Base-by-base conservation (phyloP, 768 basidiomycete genomes). In the Austroboletus eburneus region DNA sequence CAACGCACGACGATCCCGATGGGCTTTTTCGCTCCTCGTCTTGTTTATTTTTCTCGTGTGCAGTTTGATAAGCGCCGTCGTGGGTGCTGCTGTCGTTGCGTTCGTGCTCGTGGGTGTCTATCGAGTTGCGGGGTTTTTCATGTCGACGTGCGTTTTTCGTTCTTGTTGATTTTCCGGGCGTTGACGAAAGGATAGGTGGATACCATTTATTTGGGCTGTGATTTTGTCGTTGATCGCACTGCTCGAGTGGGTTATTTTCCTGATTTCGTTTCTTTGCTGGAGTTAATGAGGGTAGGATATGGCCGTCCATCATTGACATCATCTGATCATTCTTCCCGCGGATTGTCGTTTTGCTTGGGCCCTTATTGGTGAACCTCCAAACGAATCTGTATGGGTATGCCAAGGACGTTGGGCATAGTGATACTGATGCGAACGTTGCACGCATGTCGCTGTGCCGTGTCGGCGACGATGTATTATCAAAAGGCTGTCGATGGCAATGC, bases 261-360 rank as follows among this genome's bases (percentile, higher is more conserved):
- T 17, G 23, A 30, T 13, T 35, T 39, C 23, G 9, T 16, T 20
- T 30, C 6, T 35, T 18, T 4, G 5, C 2, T 32, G 18, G 17
- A 27, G 20, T 45, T 50, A 20, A 57, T 21, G 10, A n/a, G 24
- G 18, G 3, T 44, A 74, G 72, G 35, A 56, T 73, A 48, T 74
- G 73, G 72, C 72, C 72, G 12, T 65, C 71, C 17, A 55, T 73
- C 25, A 61, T 74, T 20, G 71, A 73, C 24, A 66, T 72, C 41
- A 68, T 73, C 17, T 73, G 13, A 51, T 9, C 41, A 29, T 13
- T 13, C 8, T 13, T 29, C 29, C 8, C 7, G 29, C 29, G 29
- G 29, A n/a, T n/a, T n/a, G 29, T 29, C 34, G 34, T 17, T 16
- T 18, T 12, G 34, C 34, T 34, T 14, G 14, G 27, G 27, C 27